phyloP scores from a whole-genome alignment of 2,329 filamentous ascomycete genomes.

The Hyphodiscus sp. region DNA sequence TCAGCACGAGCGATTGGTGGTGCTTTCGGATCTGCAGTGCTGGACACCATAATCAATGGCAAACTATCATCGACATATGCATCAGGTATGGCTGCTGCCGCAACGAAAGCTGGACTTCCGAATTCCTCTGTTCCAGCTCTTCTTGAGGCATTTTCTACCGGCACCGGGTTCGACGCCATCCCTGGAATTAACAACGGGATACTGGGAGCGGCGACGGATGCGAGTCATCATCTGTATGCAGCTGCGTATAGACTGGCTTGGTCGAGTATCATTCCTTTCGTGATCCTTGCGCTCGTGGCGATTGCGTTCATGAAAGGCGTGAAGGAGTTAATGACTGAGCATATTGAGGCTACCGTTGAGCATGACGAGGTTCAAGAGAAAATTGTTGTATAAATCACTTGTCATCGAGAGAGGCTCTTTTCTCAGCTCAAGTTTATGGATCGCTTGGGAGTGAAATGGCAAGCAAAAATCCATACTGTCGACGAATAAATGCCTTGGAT shows the following conservation, averaged over 20 bases:
- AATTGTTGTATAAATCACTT: not conserved
- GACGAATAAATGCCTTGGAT: no score
- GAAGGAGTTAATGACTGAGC: conserved; percentile 46
- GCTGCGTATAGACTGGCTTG: conserved; percentile 43
- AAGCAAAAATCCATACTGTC: no score
- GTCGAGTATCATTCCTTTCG: conserved; percentile 45
- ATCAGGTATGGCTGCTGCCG: conserved; percentile 35
- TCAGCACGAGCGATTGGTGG: conserved; percentile 47
- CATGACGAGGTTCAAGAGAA: conserved; percentile 11
- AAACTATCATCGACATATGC: conserved; percentile 36
- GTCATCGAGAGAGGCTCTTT: not conserved
- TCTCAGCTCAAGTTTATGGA: not conserved
- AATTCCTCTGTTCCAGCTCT: conserved; percentile 32
- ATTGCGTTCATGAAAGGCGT: conserved; percentile 41
- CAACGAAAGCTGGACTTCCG: conserved; percentile 37
- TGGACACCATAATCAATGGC: conserved; percentile 46
- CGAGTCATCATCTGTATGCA: conserved; percentile 40
- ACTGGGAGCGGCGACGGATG: conserved; percentile 33
- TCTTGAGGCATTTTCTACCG: conserved; percentile 34
- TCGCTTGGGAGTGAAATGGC: no score
- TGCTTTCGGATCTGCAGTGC: conserved; percentile 45
- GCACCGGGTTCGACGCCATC: conserved; percentile 28
- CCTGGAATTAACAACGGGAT: conserved; percentile 34
- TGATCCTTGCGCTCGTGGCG: conserved; percentile 40
- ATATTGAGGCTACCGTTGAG: conserved; percentile 47